Percentiles rank a stretch among this genome's conserved stretches.
phyloP scores from a whole-genome alignment of 2,329 filamentous ascomycete genomes.

The Exophiala calicioides region DNA sequence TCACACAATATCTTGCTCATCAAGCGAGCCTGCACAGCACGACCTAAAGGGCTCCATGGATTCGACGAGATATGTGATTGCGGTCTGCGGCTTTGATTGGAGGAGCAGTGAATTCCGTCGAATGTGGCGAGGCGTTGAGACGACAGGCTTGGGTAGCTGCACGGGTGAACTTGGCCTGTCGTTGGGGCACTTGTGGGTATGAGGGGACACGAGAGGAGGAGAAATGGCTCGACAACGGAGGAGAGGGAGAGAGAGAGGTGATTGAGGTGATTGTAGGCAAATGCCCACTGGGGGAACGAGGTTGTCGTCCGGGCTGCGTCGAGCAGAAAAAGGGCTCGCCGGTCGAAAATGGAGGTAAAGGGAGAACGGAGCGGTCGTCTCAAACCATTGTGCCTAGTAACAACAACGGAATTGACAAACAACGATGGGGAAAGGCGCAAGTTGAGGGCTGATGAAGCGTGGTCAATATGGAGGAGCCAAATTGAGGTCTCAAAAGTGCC shows the following conservation, averaged over 20 bases:
- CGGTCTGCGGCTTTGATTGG: neutral
- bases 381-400: slow-evolving; percentile 8
- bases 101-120: slow-evolving; percentile 1
- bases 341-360: neutral
- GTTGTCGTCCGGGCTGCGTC: neutral
- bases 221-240: too few relatives aligned
- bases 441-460: slow-evolving; percentile 5
- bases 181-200: too few relatives aligned
- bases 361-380: neutral
- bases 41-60: slow-evolving; percentile 30
- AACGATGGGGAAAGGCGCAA: slow-evolving; percentile 3
- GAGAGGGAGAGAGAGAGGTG: too few relatives aligned
- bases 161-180: too few relatives aligned
- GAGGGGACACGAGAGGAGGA: too few relatives aligned
- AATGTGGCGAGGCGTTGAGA: neutral
- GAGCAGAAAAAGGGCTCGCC: neutral
- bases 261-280: too few relatives aligned
- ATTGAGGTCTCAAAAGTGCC: slow-evolving; percentile 20
- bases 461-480: slow-evolving; percentile 6
- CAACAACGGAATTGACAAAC: slow-evolving; percentile 7
- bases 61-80: slow-evolving; percentile 14
- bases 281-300: neutral
- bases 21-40: slow-evolving; percentile 24
- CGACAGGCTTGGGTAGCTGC: too few relatives aligned
- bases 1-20: slow-evolving; percentile 29